Evolutionary conservation across 805 yeast species (phyloP).

Genomic region (Pichia exigua): DNA sequence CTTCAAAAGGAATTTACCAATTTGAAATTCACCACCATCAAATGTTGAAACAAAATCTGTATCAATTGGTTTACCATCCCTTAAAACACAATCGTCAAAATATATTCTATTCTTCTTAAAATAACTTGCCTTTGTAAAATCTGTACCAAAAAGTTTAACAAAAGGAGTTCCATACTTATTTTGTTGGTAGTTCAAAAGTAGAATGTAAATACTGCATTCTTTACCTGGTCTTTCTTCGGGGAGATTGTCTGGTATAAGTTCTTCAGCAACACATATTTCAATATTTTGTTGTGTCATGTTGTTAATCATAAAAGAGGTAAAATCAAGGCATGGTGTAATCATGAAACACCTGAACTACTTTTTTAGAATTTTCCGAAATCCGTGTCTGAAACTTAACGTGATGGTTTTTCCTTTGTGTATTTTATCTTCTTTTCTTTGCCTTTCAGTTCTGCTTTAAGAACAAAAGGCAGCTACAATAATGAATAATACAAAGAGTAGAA

Average conservation of each 20-base stretch:
- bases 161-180: not conserved
- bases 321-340: not conserved
- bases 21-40: conserved; percentile 10
- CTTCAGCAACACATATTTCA: not conserved
- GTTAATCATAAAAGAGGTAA: not conserved
- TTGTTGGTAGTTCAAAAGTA: not conserved
- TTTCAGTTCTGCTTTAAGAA: not conserved
- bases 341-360: too few species aligned
- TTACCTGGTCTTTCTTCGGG: not conserved
- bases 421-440: not conserved
- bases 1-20: conserved; percentile 2
- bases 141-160: conserved; percentile 15
- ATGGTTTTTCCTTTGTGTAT: not conserved
- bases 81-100: conserved; percentile 8
- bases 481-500: conserved; percentile 1
- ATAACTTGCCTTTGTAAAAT: conserved; percentile 15
- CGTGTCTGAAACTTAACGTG: not conserved
- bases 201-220: not conserved
- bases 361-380: not conserved
- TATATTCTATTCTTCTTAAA: not conserved
- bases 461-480: not conserved
- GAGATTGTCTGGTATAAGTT: not conserved
- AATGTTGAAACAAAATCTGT: conserved; percentile 9
- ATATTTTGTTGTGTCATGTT: not conserved
- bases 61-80: conserved; percentile 1